phyloP scores from a whole-genome alignment of 2,329 filamentous ascomycete genomes.

The Neodidymelliopsis sp. region DNA sequence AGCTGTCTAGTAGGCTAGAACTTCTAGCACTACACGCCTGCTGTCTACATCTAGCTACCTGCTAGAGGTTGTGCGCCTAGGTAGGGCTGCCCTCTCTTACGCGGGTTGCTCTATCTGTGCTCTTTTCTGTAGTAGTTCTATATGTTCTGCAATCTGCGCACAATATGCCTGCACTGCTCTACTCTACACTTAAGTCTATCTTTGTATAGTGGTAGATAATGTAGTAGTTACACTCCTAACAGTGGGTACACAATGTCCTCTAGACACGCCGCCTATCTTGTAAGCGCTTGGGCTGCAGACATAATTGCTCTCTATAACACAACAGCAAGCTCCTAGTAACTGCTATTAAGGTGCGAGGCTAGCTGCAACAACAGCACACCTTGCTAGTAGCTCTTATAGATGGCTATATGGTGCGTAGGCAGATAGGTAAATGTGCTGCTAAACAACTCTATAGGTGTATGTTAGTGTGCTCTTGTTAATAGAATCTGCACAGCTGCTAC shows the following conservation, averaged over 20 bases:
- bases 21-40: not conserved
- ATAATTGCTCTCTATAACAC: not conserved
- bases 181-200: constrained; percentile 3
- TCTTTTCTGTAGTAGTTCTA: not conserved
- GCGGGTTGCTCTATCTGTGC: not conserved
- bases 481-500: too few relatives aligned
- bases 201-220: not conserved
- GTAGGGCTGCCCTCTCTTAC: not conserved
- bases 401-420: not conserved
- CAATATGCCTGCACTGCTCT: not conserved
- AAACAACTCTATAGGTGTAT: not conserved
- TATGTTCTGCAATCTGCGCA: not conserved
- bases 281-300: not conserved
- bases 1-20: not conserved
- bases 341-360: not conserved
- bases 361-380: not conserved
- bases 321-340: not conserved
- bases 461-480: too few relatives aligned
- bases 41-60: not conserved
- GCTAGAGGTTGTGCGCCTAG: not conserved
- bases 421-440: not conserved
- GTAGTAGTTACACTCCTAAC: not conserved
- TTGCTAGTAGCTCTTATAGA: not conserved
- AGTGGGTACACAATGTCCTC: constrained; percentile 1
- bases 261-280: not conserved